Percentiles rank a stretch among this genome's conserved stretches.
phyloP scores from a whole-genome alignment of 73 alveolate genomes.

The Paramecium bursaria region DNA sequence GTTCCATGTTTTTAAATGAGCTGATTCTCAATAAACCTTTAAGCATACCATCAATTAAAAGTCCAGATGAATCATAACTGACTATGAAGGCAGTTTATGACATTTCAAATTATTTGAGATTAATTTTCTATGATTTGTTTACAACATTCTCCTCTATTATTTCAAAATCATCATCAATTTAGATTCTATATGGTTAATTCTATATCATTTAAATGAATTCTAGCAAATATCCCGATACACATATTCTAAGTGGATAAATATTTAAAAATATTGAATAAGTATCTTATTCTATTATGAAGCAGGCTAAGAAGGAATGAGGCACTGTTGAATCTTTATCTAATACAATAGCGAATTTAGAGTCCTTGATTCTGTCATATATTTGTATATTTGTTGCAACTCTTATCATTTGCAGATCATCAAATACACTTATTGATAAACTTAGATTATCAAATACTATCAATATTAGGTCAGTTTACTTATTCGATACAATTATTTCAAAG shows the following conservation, averaged over 20 bases:
- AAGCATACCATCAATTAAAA: not conserved
- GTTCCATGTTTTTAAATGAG: conserved; percentile 14
- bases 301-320: too few species aligned
- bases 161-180: not conserved
- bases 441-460: too few species aligned
- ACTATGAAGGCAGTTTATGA: conserved; percentile 14
- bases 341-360: conserved; percentile 24
- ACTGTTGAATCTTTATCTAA: not conserved
- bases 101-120: conserved; percentile 1
- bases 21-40: conserved; percentile 18
- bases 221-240: conserved; percentile 20
- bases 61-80: conserved; percentile 36
- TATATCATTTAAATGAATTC: not conserved
- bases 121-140: not conserved
- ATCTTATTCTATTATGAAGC: conserved; percentile 10
- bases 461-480: too few species aligned
- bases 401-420: too few species aligned
- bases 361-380: conserved; percentile 1
- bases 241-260: conserved; percentile 4
- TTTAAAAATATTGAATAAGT: not conserved
- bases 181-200: not conserved
- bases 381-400: conserved; percentile 6
- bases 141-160: not conserved
- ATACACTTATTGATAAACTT: too few species aligned
- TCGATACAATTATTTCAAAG: too few species aligned